Percentiles rank a stretch among this genome's conserved stretches.
These are phyloP conservation scores for Monilinia laxa DNA, from an alignment of 2,329 filamentous ascomycete species.

Conservation along the genomic window DNA sequence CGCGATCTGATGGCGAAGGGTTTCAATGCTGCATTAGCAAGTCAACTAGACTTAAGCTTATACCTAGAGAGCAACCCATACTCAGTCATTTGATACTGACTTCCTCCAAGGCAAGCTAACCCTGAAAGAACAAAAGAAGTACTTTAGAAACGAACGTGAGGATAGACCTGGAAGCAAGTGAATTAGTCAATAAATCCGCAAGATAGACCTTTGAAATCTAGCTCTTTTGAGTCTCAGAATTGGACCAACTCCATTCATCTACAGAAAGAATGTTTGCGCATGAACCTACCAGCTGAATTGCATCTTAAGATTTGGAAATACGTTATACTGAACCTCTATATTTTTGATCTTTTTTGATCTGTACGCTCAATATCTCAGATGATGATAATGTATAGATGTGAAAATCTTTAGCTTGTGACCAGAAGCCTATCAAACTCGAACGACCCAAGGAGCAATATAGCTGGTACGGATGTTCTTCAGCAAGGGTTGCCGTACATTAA, in stretches of 20 bases:
- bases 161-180: background rate
- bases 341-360: background rate
- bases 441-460: background rate
- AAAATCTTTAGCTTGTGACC: background rate
- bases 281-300: background rate
- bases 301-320: constrained; percentile 2
- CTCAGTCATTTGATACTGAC: background rate
- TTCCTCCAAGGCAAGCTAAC: background rate
- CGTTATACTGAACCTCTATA: background rate
- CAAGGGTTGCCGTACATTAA: too few species aligned
- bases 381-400: background rate
- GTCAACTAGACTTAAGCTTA: background rate
- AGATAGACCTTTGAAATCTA: background rate
- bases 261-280: background rate
- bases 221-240: background rate
- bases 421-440: background rate
- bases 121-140: background rate
- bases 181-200: too few species aligned
- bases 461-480: background rate
- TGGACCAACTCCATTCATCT: background rate
- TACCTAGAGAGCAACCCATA: background rate
- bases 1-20: background rate
- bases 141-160: background rate
- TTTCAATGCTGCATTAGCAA: background rate
- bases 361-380: too few species aligned